Percentiles rank a stretch among this genome's conserved stretches.
Evolutionary conservation across 345 rosid genomes (phyloP).

Genomic region (Microcos paniculata): DNA sequence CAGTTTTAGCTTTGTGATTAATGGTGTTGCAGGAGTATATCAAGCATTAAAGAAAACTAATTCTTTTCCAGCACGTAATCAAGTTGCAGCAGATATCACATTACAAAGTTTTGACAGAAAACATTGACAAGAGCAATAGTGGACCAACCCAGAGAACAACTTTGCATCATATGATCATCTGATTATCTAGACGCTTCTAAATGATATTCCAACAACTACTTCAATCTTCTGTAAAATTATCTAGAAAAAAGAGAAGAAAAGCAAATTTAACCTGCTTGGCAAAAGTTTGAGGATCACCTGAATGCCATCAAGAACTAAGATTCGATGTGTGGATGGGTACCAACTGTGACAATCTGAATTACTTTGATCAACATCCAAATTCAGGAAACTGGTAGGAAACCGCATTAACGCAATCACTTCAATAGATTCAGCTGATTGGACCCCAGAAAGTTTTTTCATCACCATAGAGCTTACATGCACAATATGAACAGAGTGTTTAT

Average conservation of each 20-base stretch:
- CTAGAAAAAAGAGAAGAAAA: not conserved
- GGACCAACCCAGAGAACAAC: not conserved
- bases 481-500: constrained; percentile 28
- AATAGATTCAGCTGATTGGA: constrained; percentile 71
- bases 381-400: constrained; percentile 59
- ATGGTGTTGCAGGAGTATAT: not conserved
- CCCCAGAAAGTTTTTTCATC: constrained; percentile 82
- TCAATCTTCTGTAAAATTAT: not conserved
- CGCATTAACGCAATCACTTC: constrained; percentile 82
- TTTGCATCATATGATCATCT: not conserved
- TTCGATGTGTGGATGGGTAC: constrained; percentile 64
- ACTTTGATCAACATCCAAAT: constrained; percentile 29
- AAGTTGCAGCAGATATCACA: not conserved
- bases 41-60: not conserved
- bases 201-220: not conserved
- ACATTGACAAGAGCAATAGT: not conserved
- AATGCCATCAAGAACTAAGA: constrained; percentile 83
- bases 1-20: constrained; percentile 8
- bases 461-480: constrained; percentile 59
- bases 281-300: constrained; percentile 48
- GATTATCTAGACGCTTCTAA: not conserved
- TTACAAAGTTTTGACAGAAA: constrained; percentile 1
- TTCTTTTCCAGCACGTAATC: not conserved
- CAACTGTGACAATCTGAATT: constrained; percentile 45
- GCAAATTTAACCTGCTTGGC: not conserved